Evolutionary conservation across 805 yeast genomes (phyloP), one percentile per base, ranked within the genome.

Genomic region (Hanseniaspora singularis): DNA sequence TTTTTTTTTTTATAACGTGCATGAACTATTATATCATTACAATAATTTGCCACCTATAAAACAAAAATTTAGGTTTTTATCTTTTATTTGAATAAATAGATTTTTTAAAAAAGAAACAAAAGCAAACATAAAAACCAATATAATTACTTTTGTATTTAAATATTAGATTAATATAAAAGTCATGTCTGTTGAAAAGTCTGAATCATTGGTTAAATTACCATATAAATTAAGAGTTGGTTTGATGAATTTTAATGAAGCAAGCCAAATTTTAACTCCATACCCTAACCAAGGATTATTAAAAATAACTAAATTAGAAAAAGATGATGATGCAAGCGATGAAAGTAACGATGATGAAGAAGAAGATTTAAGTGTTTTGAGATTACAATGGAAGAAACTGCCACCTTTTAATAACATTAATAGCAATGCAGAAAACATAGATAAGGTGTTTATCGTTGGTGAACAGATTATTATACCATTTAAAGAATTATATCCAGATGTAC

Each of bases 401-500:
- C 47, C 47, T 11, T 36, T 36, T 4, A 38, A 43, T 9, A 20
- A 19, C 6, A 28, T 33, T 12, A 32, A 19, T 9, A 33, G 26
- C 23, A 32, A 36, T 18, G 27, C 22, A 2, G 33, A 37, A 16
- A 24, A 22, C 18, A 36, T 43, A 37, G 47, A 43, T n/a, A 43
- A 37, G 24, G 31, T 43, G 3, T 18, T 43, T 19, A 28, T 43
- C 4, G 30, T 38, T 2, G 47, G 47, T 27, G 47, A 43, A 15
- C 47, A 43, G 18, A 31, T 43, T 6, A 43, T 43, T 5, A 37
- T 43, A 5, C 47, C 47, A 5, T 36, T 36, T 23, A 16, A 43
- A 11, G 32, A 27, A 30, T 2, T 43, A 22, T 11, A 22, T 8
- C 36, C 47, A 37, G 24, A 36, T n/a, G 42, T 39, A 8, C 19